Evolutionary conservation across 768 basidiomycete species (phyloP), one percentile per base, ranked within the genome.

Genomic region (Boletus reticuloceps): DNA sequence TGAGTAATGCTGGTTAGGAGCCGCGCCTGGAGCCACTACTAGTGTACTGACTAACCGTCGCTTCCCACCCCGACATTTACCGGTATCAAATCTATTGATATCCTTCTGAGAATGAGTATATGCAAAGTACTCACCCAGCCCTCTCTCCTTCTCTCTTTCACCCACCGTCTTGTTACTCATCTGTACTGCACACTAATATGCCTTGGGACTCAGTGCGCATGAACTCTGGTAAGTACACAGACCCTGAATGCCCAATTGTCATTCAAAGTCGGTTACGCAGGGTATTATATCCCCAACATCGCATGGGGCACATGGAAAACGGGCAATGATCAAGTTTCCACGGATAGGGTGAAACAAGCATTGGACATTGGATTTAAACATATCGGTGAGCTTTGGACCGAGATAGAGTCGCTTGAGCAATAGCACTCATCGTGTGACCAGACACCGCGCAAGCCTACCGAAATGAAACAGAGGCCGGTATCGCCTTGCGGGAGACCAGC

Each of bases 301-400:
- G 85, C 77, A 58, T 85, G 83, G 62, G 86, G 85, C 31, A 86
- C 86, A 4, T 86, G 84, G 82, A 82, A 74, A 40, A 58, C 83
- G n/a, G 83, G 82, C 2, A 80, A 82, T 43, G 84, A 84, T 1
- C 77, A 81, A 55, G 73, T 68, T 27, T 68, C 80, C 5, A 75
- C 75, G 22, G 75, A 79, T 63, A 77, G 80, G 60, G 82, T 88
- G 27, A 82, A 82, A 59, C 82, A 84, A 63, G 85, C 85, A 5
- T 69, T 87, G 42, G 77, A 77, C 1, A 77, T 79, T 9, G 85
- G 85, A 4, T 86, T 86, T 72, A 72, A 70, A 45, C 85, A 29
- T 29, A 29, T 29, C 8, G 29, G 29, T 29, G 29, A 29, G 29
- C 9, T 29, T 29, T 29, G 9, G 29, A 29, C 8, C 8, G 29